Evolutionary conservation across 495 filamentous ascomycete genomes (phyloP).

Genomic region (Neurospora sp.): DNA sequence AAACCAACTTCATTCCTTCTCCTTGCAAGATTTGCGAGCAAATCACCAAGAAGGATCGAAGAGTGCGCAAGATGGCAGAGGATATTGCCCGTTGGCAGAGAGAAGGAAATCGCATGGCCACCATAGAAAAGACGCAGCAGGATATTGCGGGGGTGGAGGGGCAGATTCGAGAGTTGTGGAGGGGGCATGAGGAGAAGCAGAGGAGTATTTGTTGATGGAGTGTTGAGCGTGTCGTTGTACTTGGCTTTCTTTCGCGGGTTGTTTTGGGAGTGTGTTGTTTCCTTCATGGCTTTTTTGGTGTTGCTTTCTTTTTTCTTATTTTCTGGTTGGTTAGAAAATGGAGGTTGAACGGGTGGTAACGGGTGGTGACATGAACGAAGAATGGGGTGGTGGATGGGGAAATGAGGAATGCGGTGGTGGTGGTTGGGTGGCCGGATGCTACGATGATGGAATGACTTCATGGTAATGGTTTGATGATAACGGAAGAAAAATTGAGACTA

Average conservation of each 20-base stretch:
- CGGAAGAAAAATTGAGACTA: background rate
- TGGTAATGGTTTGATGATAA: background rate
- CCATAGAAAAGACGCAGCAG: conserved; percentile 64
- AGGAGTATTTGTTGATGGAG: conserved; percentile 3
- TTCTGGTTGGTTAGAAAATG: background rate
- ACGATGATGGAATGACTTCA: background rate
- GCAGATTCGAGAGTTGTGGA: conserved; percentile 49
- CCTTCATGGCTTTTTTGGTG: background rate
- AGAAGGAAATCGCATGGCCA: conserved; percentile 64
- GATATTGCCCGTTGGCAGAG: conserved; percentile 72
- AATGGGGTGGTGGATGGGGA: background rate
- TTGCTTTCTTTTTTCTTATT: background rate
- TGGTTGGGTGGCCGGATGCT: background rate
- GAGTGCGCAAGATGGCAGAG: conserved; percentile 61
- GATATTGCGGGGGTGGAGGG: conserved; percentile 53
- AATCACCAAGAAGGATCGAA: conserved; percentile 76
- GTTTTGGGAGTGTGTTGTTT: background rate
- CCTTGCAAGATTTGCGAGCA: conserved; percentile 85
- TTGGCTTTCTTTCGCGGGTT: background rate
- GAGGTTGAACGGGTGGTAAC: background rate
- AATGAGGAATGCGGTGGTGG: background rate
- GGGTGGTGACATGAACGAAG: background rate
- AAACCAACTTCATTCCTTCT: conserved; percentile 46
- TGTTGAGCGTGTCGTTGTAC: too few relatives aligned
- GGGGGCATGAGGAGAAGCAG: conserved; percentile 35